Percentiles rank a stretch among this genome's conserved stretches.
Conservation (phyloP, 2,329 filamentous ascomycete species). For the Calonectria pseudoreteaudii region DNA sequence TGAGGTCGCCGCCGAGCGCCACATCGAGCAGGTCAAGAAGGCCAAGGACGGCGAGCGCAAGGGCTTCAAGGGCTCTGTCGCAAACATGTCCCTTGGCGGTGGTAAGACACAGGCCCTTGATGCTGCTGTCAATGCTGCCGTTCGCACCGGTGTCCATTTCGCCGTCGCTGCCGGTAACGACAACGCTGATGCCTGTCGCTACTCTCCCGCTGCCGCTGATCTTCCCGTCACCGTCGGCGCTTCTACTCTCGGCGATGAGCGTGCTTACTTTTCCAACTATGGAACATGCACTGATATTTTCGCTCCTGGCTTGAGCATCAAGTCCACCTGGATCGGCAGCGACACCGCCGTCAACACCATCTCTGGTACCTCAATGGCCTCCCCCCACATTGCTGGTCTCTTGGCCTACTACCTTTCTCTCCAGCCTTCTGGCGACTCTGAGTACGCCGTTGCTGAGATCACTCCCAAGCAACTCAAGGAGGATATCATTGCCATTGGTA, state of each 20-base stretch:
- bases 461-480: conserved; percentile 95
- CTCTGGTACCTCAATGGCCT: conserved; percentile 99
- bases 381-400: conserved; percentile 95
- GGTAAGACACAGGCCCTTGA: conserved; percentile 96
- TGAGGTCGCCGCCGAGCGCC: conserved; percentile 88
- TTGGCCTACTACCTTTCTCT: conserved; percentile 98
- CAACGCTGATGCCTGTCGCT: conserved; percentile 99
- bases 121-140: conserved; percentile 92
- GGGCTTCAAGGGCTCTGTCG: conserved; percentile 98
- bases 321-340: conserved; percentile 98
- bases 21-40: conserved; percentile 78
- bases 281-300: conserved; percentile 99
- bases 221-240: conserved; percentile 97
- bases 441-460: conserved; percentile 89
- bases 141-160: conserved; percentile 93
- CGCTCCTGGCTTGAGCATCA: conserved; percentile 94
- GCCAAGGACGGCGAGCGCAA: conserved; percentile 91
- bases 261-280: conserved; percentile 99
- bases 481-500: conserved; percentile 85
- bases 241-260: conserved; percentile 91
- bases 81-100: conserved; percentile 99
- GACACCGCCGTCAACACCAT: conserved; percentile 98
- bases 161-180: conserved; percentile 98
- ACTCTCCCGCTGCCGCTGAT: conserved; percentile 92
- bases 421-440: conserved; percentile 89